Conservation (phyloP, 345 rosid species). For the Noccaea bulbosa region DNA sequence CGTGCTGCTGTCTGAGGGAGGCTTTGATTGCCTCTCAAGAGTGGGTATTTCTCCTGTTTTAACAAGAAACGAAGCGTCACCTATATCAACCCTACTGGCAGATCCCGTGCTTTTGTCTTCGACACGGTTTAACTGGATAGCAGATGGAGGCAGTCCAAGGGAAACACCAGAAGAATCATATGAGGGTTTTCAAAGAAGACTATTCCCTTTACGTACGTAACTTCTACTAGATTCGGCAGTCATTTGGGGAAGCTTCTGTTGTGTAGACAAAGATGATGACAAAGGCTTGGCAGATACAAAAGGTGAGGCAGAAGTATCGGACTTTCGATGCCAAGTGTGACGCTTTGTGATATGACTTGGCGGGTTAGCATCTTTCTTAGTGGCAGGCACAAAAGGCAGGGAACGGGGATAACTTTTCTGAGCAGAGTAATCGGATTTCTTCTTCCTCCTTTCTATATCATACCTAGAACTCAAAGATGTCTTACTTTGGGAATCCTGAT, state of each 20-base stretch:
- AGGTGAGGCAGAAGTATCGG: slow-evolving; percentile 45
- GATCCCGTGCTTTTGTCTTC: slow-evolving; percentile 54
- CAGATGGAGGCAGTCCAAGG: slow-evolving; percentile 50
- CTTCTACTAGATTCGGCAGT: slow-evolving; percentile 44
- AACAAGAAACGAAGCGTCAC: slow-evolving; percentile 42
- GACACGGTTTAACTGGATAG: slow-evolving; percentile 47
- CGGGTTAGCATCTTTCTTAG: slow-evolving; percentile 54
- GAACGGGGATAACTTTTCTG: slow-evolving; percentile 51
- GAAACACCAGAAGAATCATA: slow-evolving; percentile 49
- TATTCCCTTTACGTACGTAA: slow-evolving; percentile 91
- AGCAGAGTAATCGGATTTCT: slow-evolving; percentile 42
- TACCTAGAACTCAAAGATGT: slow-evolving; percentile 36
- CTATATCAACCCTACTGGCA: slow-evolving; percentile 45
- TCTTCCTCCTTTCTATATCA: slow-evolving; percentile 52
- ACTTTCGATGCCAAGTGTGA: slow-evolving; percentile 78
- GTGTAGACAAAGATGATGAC: slow-evolving; percentile 46
- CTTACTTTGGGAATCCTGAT: slow-evolving; percentile 42
- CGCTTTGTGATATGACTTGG: slow-evolving; percentile 54
- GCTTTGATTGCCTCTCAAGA: slow-evolving; percentile 64
- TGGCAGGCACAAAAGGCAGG: slow-evolving; percentile 49
- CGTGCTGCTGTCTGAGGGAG: slow-evolving; percentile 50
- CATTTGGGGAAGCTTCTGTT: slow-evolving; percentile 47
- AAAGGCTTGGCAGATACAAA: slow-evolving; percentile 50
- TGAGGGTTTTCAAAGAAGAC: slow-evolving; percentile 78
- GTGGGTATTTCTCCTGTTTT: slow-evolving; percentile 47